Base-by-base conservation (phyloP, 768 basidiomycete genomes). In the Chalciporus pseudorubinellus region DNA sequence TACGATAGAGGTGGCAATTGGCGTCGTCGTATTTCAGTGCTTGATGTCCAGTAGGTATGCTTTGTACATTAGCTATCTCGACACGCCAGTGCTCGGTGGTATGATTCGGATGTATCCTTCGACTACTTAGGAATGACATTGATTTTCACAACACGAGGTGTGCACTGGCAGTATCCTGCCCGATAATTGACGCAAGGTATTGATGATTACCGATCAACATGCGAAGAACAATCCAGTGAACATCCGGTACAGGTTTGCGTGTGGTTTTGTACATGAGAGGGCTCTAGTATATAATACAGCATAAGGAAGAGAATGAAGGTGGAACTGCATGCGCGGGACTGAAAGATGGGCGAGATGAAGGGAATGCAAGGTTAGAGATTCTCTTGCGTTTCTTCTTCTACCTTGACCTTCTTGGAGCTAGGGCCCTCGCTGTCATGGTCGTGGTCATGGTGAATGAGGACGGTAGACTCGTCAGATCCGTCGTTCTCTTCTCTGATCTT, bases 381-480 rank as follows among this genome's bases (percentile, higher is more conserved):
- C 18, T 11, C 41, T 6, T 26, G 14, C 4, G 34, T 16, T n/a
- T 59, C 57, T 3, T 60, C 57, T 56, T 64, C 60, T n/a, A 48
- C 44, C 41, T 68, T 66, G 52, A 53, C 14, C 44, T 56, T 60
- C 19, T 63, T 66, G 0, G 53, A 47, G 44, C 34, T 50, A 8
- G 52, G 59, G 10, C 38, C 59, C 7, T 63, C 61, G 7, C 7
- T 24, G 26, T 26, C 26, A 9, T 26, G 2, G 26, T 26, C 26
- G 26, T 26, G 2, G 10, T 63, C 61, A 5, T 29, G 46, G 12
- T 61, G 50, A 19, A 68, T 48, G 9, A 70, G 51, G 26, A 67
- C 55, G 26, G 51, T 51, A 14, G 63, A 70, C 24, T 26, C 57
- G 2, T 67, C 66, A 1, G 63, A 67, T 11, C 56, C 64, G 29